Evolutionary conservation across 495 filamentous ascomycete species (phyloP), one percentile per base, ranked within the genome.

Genomic region (Penicillium desertorum): DNA sequence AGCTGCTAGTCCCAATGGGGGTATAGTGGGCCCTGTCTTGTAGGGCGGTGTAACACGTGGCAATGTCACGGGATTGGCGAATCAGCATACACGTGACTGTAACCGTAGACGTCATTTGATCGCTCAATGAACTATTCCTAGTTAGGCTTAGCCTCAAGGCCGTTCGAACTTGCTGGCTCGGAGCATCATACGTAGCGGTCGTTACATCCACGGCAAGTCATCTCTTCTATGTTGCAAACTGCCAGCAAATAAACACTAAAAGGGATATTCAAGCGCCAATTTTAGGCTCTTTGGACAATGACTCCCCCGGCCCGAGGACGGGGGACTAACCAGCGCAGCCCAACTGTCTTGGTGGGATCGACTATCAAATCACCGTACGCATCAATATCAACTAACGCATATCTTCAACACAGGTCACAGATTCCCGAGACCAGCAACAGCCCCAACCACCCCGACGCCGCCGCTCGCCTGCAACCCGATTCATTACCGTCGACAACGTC

Each of bases 401-500:
- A 36, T 42, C 29, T 16, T 43, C 48, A 51, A 16, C 49, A 46
- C 59, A 85, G 83, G 83, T 85, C 45, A 85, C 84, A 6, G 84
- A 87, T 59, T 75, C 83, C 22, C 80, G 83, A 47, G 82, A 87
- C 56, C 75, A 76, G 49, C 74, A 75, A 56, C 64, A 65, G 6
- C 50, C 72, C 11, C 50, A 58, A 7, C 71, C 65, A 37, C 72
- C 68, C 45, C 71, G 65, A 55, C 73, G 66, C 29, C 73, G 66
- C 41, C 71, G 69, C 45, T 76, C 71, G 43, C 75, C 79, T 30
- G 75, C 83, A 43, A 92, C 87, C 58, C 90, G 92, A 45, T 86
- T 94, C 69, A 90, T 98, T 62, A 95, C 90, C 12, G 95, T 99
- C 66, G 94, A 99, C 72, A 96, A 91, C 64, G 87, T 98, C 57